These are phyloP conservation scores for Neoarthrinium moseri DNA, from an alignment of 2,329 filamentous ascomycete genomes.

Conservation along the genomic window DNA sequence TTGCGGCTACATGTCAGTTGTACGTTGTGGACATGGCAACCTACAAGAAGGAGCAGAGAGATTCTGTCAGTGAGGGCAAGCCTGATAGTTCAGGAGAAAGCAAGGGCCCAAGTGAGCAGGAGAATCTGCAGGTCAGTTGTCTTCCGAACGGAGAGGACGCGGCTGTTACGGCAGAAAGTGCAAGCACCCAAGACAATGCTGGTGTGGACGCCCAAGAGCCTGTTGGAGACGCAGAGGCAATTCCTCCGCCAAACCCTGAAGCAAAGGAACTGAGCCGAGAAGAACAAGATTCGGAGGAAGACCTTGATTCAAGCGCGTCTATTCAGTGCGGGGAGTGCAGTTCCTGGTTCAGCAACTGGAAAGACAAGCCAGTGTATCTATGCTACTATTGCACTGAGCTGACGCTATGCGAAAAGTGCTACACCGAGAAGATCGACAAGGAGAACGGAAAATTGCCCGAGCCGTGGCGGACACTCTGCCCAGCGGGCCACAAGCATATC, in stretches of 20 bases:
- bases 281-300: neutral
- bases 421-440: neutral
- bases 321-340: neutral
- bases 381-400: neutral
- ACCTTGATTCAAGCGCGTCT: neutral
- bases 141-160: too few species aligned
- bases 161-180: too few species aligned
- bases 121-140: too few species aligned
- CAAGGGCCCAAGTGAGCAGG: too few species aligned
- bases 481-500: conserved; percentile 16
- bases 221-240: too few species aligned
- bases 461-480: conserved; percentile 14
- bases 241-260: too few species aligned
- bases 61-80: too few species aligned
- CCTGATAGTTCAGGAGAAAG: too few species aligned
- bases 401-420: neutral
- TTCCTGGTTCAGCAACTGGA: neutral
- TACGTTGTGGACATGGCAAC: conserved; percentile 13
- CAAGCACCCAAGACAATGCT: too few species aligned
- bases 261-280: too few species aligned
- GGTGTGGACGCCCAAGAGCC: too few species aligned
- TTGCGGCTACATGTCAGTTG: conserved; percentile 14
- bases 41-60: too few species aligned
- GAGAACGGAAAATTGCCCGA: conserved; percentile 11
- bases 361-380: neutral